Evolutionary conservation across 2,329 filamentous ascomycete genomes (phyloP).

Genomic region (Hypoxylon sp.): DNA sequence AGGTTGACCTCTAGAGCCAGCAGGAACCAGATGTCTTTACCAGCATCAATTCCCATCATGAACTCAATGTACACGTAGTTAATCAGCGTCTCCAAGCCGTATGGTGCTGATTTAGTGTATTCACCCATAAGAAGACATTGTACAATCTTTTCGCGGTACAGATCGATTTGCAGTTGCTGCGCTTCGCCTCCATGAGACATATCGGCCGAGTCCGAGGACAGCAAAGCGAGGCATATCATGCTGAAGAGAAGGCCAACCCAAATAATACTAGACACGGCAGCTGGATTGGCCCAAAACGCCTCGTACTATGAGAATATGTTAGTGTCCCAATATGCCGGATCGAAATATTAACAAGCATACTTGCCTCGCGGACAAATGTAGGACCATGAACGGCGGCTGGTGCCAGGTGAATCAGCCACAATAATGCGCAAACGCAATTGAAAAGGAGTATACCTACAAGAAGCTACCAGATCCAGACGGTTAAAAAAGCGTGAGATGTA

Average conservation of each 20-base stretch:
- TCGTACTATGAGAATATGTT: conserved; percentile 10
- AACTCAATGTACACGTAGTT: conserved; percentile 23
- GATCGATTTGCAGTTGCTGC: conserved; percentile 14
- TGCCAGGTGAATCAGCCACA: not conserved
- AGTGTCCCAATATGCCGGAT: not conserved
- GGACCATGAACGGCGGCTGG: conserved; percentile 19
- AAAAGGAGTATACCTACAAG: conserved; percentile 8
- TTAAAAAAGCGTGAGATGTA: conserved; percentile 22
- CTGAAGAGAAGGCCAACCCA: conserved; percentile 22
- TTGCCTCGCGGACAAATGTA: conserved; percentile 17
- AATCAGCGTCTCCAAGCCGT: conserved; percentile 12
- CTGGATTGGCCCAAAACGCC: conserved; percentile 19
- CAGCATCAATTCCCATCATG: conserved; percentile 12
- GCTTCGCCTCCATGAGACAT: conserved; percentile 4
- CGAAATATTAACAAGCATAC: conserved; percentile 2
- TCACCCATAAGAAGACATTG: conserved; percentile 19
- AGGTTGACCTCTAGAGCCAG: conserved; percentile 13
- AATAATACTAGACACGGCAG: conserved; percentile 7
- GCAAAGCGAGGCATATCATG: conserved; percentile 21
- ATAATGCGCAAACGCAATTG: not conserved
- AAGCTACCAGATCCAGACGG: conserved; percentile 13
- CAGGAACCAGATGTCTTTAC: conserved; percentile 17
- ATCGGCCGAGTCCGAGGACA: conserved; percentile 9
- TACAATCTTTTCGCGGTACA: conserved; percentile 21
- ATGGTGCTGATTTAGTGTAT: conserved; percentile 18